Percentiles rank a stretch among this genome's conserved stretches.
phyloP scores from a whole-genome alignment of 805 yeast species.

The Isabelozyma pseudorhagii region DNA sequence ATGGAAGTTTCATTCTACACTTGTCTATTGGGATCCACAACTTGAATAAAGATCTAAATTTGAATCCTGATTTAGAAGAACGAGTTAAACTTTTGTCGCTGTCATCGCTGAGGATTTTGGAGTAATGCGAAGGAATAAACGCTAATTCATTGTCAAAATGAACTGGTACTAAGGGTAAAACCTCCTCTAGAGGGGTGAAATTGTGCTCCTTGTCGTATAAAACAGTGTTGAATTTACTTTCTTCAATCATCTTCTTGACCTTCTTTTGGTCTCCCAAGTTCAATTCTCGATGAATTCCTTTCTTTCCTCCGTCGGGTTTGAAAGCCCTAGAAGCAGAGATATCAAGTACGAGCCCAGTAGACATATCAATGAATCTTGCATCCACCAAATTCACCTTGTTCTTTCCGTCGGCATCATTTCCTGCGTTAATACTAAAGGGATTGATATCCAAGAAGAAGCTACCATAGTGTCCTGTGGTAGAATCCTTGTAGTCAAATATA shows the following conservation, averaged over 20 bases:
- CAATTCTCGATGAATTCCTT: constrained; percentile 8
- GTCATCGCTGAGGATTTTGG: background rate
- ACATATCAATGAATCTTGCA: constrained; percentile 15
- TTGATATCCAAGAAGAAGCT: constrained; percentile 1
- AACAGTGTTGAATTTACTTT: background rate
- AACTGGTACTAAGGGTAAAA: background rate
- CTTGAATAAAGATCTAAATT: constrained; percentile 6
- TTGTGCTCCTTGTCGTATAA: background rate
- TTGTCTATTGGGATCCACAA: constrained; percentile 7
- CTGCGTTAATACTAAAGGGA: background rate
- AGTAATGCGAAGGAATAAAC: background rate
- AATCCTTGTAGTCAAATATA: constrained; percentile 7
- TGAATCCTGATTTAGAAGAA: constrained; percentile 1
- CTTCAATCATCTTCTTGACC: constrained; percentile 3
- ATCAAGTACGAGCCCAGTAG: constrained; percentile 14
- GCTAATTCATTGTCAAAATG: constrained; percentile 1
- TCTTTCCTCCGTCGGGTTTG: background rate
- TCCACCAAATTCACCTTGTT: constrained; percentile 9
- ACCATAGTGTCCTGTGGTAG: constrained; percentile 3
- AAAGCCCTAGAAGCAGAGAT: constrained; percentile 9
- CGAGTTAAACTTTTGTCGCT: constrained; percentile 1
- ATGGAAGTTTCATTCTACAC: constrained; percentile 5
- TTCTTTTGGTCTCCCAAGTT: constrained; percentile 1
- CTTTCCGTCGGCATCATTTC: background rate
- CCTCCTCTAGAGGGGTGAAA: background rate